Conservation (phyloP, 805 yeast genomes). For the Teunomyces cretensis region DNA sequence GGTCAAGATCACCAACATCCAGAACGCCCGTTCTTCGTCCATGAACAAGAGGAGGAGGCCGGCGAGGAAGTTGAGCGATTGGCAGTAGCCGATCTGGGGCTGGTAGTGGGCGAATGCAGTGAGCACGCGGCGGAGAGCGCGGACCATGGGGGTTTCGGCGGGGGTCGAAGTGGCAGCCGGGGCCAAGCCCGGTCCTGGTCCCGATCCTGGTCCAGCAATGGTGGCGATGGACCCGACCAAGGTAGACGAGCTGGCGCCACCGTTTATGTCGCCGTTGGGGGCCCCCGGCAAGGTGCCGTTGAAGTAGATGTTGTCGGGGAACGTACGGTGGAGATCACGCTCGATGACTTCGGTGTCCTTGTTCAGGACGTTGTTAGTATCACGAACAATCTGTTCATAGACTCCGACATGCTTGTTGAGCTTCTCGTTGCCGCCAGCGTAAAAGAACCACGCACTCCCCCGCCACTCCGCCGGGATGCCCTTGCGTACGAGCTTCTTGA, state of each 20-base stretch:
- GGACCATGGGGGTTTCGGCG: constrained; percentile 64
- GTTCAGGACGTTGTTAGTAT: constrained; percentile 53
- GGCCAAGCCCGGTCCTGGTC: too few relatives aligned
- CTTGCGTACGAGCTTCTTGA: constrained; percentile 78
- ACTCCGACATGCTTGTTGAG: constrained; percentile 69
- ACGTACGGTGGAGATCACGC: constrained; percentile 88
- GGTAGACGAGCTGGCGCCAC: too few relatives aligned
- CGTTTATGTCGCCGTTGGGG: too few relatives aligned
- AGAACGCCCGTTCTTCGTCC: constrained; percentile 87
- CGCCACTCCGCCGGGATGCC: constrained; percentile 98
- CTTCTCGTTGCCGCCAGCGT: constrained; percentile 80
- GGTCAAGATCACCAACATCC: constrained; percentile 93
- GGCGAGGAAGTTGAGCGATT: constrained; percentile 87
- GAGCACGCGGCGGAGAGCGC: constrained; percentile 75
- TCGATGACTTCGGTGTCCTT: constrained; percentile 91
- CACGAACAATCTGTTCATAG: constrained; percentile 65
- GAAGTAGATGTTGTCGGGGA: constrained; percentile 88
- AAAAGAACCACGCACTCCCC: constrained; percentile 95
- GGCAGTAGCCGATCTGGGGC: constrained; percentile 94
- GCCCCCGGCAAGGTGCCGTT: not conserved
- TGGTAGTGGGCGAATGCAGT: constrained; percentile 81
- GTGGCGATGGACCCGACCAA: too few relatives aligned
- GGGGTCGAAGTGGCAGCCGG: too few relatives aligned
- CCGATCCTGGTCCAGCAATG: too few relatives aligned
- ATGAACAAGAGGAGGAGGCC: constrained; percentile 81